A percentile compares a stretch with the other conserved stretches of the same genome.
Evolutionary conservation across 148 eudicot species (phyloP).

Genomic region (Rhododendron griersonianum): DNA sequence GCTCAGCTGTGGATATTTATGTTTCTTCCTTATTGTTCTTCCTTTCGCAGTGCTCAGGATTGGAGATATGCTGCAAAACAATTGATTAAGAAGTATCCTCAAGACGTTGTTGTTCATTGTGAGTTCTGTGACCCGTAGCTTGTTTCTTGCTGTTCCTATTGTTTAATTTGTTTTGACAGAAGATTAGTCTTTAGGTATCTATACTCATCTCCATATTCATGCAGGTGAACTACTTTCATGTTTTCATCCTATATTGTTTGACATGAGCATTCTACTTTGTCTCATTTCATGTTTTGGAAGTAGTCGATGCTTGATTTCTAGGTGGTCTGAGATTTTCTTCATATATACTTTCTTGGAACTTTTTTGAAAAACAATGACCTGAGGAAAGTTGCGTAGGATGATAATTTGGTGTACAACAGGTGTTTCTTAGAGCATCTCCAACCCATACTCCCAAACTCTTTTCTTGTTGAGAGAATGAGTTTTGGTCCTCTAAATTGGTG

Average conservation of each 20-base stretch:
- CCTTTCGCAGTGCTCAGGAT: slow-evolving; percentile 56
- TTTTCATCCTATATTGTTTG: background rate
- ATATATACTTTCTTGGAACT: background rate
- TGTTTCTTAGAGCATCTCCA: background rate
- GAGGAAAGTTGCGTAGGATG: background rate
- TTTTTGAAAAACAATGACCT: background rate
- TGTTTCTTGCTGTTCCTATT: background rate
- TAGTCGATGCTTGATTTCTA: background rate
- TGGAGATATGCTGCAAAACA: slow-evolving; percentile 94
- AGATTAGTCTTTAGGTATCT: background rate
- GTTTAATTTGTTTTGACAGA: background rate
- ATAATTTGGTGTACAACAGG: background rate
- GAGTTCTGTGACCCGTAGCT: slow-evolving; percentile 21
- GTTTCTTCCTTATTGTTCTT: background rate
- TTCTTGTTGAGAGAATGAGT: too few species aligned
- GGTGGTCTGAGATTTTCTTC: background rate
- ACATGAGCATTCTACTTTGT: background rate
- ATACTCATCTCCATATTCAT: background rate
- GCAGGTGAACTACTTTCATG: background rate
- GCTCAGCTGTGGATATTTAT: background rate
- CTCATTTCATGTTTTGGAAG: background rate
- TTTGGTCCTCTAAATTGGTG: background rate
- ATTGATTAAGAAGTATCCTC: slow-evolving; percentile 68
- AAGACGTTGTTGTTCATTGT: slow-evolving; percentile 77
- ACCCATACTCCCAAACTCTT: too few species aligned